Evolutionary conservation across 345 rosid genomes (phyloP).

Genomic region (Microcos paniculata): DNA sequence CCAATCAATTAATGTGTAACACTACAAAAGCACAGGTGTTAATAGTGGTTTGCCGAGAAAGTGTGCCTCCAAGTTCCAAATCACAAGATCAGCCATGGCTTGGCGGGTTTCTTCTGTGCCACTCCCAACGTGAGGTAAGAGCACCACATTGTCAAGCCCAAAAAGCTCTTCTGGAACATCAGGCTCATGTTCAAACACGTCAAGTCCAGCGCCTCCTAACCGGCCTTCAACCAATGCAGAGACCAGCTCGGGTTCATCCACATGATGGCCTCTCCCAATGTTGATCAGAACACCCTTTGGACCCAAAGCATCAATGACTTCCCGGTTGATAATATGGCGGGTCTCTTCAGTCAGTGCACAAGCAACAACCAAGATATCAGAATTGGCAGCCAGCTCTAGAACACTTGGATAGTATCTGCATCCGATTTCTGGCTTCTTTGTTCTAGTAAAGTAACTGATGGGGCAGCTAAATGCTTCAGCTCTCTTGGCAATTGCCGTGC

Average conservation of each 20-base stretch:
- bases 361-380: slow-evolving; percentile 63
- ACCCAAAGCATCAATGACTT: slow-evolving; percentile 69
- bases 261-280: slow-evolving; percentile 60
- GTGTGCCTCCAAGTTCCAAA: slow-evolving; percentile 52
- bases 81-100: slow-evolving; percentile 57
- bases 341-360: slow-evolving; percentile 59
- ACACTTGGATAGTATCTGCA: slow-evolving; percentile 57
- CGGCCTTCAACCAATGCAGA: slow-evolving; percentile 61
- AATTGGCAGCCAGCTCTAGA: slow-evolving; percentile 55
- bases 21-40: too few relatives aligned
- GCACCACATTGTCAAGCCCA: slow-evolving; percentile 59
- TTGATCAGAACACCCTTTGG: slow-evolving; percentile 67
- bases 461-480: slow-evolving; percentile 76
- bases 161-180: slow-evolving; percentile 57
- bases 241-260: slow-evolving; percentile 61
- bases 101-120: slow-evolving; percentile 50
- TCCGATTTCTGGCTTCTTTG: slow-evolving; percentile 37
- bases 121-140: slow-evolving; percentile 66
- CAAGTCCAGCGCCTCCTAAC: slow-evolving; percentile 70
- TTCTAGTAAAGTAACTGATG: slow-evolving; percentile 58
- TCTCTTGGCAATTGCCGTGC: slow-evolving; percentile 66
- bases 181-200: slow-evolving; percentile 61
- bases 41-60: slow-evolving; percentile 43
- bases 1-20: too few relatives aligned
- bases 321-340: slow-evolving; percentile 46